A percentile compares a stretch with the other conserved stretches of the same genome.
Conservation (phyloP, 768 basidiomycete genomes). For the Podaxis pistillaris region DNA sequence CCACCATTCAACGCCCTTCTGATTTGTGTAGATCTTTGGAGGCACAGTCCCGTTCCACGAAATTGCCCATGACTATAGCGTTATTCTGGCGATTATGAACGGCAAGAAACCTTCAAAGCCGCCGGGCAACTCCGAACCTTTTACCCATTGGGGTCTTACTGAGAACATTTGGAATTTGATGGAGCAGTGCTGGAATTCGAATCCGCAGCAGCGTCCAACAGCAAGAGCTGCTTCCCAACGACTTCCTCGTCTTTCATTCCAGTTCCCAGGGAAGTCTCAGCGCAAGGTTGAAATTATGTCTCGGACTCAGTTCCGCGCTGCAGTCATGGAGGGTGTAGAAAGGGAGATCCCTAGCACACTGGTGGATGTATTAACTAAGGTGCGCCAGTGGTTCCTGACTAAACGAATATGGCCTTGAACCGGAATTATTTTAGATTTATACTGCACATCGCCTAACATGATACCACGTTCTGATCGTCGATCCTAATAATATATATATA, state of each 20-base stretch:
- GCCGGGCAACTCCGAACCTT: conserved; percentile 11
- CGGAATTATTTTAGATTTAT: background rate
- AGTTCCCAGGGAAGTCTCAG: too few relatives aligned
- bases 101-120: conserved; percentile 24
- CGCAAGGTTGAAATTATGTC: background rate
- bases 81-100: conserved; percentile 21
- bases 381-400: background rate
- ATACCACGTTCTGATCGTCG: background rate
- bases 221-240: conserved; percentile 1
- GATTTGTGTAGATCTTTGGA: conserved; percentile 23
- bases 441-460: background rate
- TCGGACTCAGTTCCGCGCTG: background rate
- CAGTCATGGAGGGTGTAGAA: background rate
- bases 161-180: conserved; percentile 21
- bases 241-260: background rate
- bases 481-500: too few relatives aligned
- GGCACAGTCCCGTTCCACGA: conserved; percentile 27
- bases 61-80: conserved; percentile 17
- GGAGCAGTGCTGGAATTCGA: conserved; percentile 23
- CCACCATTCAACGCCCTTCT: background rate
- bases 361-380: background rate
- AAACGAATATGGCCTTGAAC: background rate
- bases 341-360: background rate
- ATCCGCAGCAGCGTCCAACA: conserved; percentile 20
- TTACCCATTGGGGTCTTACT: conserved; percentile 18